These are phyloP conservation scores for Globisporangium iwayamae DNA, from an alignment of 352 stramenopile genomes.

Conservation along the genomic window DNA sequence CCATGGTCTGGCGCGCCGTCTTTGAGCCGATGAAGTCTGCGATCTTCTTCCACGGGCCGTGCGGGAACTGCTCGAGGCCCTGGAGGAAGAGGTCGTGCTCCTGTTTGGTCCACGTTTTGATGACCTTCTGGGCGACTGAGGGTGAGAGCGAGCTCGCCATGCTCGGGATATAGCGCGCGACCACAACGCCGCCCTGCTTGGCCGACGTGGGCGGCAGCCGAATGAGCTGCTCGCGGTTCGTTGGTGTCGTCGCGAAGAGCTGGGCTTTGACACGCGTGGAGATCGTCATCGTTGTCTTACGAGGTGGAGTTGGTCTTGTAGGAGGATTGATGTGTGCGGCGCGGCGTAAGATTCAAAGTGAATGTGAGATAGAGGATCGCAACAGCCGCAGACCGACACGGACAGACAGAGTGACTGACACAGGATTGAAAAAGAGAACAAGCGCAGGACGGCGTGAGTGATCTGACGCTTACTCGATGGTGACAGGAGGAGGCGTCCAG, in stretches of 20 bases:
- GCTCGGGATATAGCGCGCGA: conserved; percentile 22
- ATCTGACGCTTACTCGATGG: background rate
- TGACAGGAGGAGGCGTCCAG: background rate
- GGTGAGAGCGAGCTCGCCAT: conserved; percentile 18
- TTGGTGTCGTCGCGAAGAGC: conserved; percentile 18
- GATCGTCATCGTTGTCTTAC: conserved; percentile 16
- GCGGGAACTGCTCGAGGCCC: conserved; percentile 24
- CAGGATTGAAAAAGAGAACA: conserved; percentile 6
- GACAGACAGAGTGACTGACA: background rate
- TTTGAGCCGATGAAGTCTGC: conserved; percentile 24
- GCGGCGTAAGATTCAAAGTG: conserved; percentile 11
- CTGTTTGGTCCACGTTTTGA: conserved; percentile 25
- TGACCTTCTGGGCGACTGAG: conserved; percentile 19
- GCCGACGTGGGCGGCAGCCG: conserved; percentile 18
- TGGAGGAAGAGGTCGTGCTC: conserved; percentile 27
- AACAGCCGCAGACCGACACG: background rate
- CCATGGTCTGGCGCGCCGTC: conserved; percentile 26
- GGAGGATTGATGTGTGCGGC: background rate
- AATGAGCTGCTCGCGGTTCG: conserved; percentile 26
- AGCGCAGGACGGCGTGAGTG: background rate
- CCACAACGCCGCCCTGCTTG: conserved; percentile 29
- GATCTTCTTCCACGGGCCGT: conserved; percentile 25
- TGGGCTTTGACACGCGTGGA: conserved; percentile 23
- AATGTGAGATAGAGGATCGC: conserved; percentile 3
- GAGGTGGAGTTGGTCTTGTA: background rate